Evolutionary conservation across 306 rosid genomes (phyloP).

Genomic region (Medicago lupulina): DNA sequence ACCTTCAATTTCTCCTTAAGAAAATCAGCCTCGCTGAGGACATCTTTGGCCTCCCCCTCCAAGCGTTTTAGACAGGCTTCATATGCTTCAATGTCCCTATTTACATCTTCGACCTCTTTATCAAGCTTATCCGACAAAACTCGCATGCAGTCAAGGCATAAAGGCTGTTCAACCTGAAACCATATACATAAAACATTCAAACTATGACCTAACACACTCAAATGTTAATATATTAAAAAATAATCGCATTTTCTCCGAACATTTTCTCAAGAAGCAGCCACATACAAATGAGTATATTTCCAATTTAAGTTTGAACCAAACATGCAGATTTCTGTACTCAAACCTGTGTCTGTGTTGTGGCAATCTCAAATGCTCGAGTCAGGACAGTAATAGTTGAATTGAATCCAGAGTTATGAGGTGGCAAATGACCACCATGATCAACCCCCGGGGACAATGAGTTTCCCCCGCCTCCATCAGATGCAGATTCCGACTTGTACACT

Average conservation of each 20-base stretch:
- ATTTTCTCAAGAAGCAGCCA: not conserved
- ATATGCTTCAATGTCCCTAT: constrained; percentile 86
- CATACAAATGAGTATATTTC: not conserved
- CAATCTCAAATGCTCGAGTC: constrained; percentile 93
- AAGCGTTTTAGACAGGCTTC: constrained; percentile 86
- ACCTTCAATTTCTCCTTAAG: constrained; percentile 94
- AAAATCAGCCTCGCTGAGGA: constrained; percentile 92
- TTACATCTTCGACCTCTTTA: constrained; percentile 92
- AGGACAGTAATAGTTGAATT: constrained; percentile 74
- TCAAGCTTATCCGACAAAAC: constrained; percentile 90
- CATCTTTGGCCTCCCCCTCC: constrained; percentile 83
- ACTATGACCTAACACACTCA: constrained; percentile 1
- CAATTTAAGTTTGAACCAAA: not conserved
- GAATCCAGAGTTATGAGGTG: constrained; percentile 82
- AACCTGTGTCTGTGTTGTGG: constrained; percentile 91
- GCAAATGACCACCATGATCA: constrained; percentile 61
- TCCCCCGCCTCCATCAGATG: constrained; percentile 75
- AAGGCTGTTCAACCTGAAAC: constrained; percentile 92
- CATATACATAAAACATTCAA: constrained; percentile 23
- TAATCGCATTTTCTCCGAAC: not conserved
- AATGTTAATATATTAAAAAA: not conserved
- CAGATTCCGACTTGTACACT: constrained; percentile 83
- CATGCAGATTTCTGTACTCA: constrained; percentile 14
- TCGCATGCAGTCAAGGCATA: constrained; percentile 98
- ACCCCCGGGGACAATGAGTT: constrained; percentile 57